A percentile compares a stretch with the other conserved stretches of the same genome.
Conservation (phyloP, 2,329 filamentous ascomycete genomes). For the Nakataea oryzae region DNA sequence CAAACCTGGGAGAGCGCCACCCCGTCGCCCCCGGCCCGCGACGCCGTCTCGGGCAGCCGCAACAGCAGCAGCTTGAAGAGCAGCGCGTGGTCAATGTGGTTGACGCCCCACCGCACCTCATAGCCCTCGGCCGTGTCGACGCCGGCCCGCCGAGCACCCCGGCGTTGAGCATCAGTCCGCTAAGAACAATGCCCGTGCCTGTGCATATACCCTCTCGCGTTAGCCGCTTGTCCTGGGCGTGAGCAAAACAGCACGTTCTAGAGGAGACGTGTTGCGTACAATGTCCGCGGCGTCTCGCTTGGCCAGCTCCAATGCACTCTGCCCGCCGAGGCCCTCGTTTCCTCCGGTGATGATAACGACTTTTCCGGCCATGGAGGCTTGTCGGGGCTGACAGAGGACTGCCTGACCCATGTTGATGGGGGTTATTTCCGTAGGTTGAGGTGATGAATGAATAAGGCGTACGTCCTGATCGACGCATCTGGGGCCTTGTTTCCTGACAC, state of each 20-base stretch:
- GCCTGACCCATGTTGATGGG: too few species aligned
- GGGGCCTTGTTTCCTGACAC: too few species aligned
- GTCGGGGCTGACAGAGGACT: constrained; percentile 15
- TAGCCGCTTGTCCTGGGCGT: background rate
- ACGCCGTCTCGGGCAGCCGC: constrained; percentile 12
- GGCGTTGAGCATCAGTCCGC: constrained; percentile 35
- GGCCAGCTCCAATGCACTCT: constrained; percentile 29
- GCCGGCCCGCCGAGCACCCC: constrained; percentile 28
- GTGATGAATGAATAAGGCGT: too few species aligned
- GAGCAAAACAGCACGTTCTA: too few species aligned
- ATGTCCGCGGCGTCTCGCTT: constrained; percentile 23
- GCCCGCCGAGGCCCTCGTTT: constrained; percentile 37
- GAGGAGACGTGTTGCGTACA: constrained; percentile 17
- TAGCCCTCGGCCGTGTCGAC: constrained; percentile 29
- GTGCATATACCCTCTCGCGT: too few species aligned
- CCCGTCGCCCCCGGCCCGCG: constrained; percentile 4
- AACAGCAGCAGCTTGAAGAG: constrained; percentile 25
- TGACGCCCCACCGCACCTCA: constrained; percentile 35
- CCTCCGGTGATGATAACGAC: constrained; percentile 37
- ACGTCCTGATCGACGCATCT: too few species aligned
- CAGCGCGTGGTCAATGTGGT: constrained; percentile 35
- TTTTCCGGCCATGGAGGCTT: constrained; percentile 23
- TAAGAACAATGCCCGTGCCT: too few species aligned
- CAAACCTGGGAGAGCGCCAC: constrained; percentile 6
- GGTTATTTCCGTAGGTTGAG: too few species aligned